Conservation (phyloP, 2,329 filamentous ascomycete genomes). For the Aspergillus floridensis region DNA sequence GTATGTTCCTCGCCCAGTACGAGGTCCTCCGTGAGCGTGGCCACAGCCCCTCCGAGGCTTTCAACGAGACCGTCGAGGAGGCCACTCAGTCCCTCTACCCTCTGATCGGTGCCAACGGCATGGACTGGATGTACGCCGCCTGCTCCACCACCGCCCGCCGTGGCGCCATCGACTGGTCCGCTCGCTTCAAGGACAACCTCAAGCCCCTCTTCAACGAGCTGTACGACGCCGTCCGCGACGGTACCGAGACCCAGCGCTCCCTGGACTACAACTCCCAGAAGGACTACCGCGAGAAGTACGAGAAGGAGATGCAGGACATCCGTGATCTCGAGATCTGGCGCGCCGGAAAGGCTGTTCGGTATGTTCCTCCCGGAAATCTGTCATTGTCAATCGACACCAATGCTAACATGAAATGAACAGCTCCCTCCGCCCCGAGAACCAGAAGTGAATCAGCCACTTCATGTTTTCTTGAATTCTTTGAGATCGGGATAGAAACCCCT, state of each 20-base stretch:
- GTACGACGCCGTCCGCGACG: slow-evolving; percentile 88
- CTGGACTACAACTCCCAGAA: slow-evolving; percentile 95
- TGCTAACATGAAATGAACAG: slow-evolving; percentile 38
- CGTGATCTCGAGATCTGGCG: slow-evolving; percentile 98
- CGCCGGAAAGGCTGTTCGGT: slow-evolving; percentile 95
- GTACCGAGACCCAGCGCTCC: slow-evolving; percentile 91
- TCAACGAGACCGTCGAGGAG: slow-evolving; percentile 99
- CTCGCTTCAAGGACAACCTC: slow-evolving; percentile 93
- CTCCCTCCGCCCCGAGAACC: slow-evolving; percentile 81
- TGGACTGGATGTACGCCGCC: slow-evolving; percentile 99
- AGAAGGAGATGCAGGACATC: slow-evolving; percentile 98
- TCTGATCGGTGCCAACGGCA: slow-evolving; percentile 92
- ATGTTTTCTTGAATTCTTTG: slow-evolving; percentile 17
- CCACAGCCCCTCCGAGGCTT: slow-evolving; percentile 95
- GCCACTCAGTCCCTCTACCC: slow-evolving; percentile 98
- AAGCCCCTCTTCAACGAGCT: slow-evolving; percentile 99
- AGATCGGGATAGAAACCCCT: slow-evolving; percentile 19
- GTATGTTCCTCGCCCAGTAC: slow-evolving; percentile 99
- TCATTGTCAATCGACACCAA: neutral
- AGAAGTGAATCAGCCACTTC: slow-evolving; percentile 57
- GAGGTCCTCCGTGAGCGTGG: slow-evolving; percentile 98
- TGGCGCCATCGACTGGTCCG: slow-evolving; percentile 98
- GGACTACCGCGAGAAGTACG: slow-evolving; percentile 96
- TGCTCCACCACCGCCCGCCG: slow-evolving; percentile 98
- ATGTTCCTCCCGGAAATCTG: slow-evolving; percentile 36